Evolutionary conservation across 805 yeast species (phyloP), one percentile per base, ranked within the genome.

Genomic region (Groenewaldozyma tartarivorans): DNA sequence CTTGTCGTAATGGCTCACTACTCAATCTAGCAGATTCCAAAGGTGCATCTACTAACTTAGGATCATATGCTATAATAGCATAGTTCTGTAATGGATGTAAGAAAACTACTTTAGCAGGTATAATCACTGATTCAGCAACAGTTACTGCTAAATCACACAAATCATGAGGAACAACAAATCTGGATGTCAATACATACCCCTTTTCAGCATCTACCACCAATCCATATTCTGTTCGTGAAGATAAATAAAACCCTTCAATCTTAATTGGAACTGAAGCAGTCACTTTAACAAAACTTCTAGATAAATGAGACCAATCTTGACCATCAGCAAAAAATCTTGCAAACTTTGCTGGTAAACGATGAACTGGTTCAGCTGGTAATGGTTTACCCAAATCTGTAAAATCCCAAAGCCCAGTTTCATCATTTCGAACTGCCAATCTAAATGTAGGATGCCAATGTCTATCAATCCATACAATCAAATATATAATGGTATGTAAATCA

Each of bases 81-180:
- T 81, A 87, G 50, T 87, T 87, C 51, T 81, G 84, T 29, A 84
- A 75, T 26, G 96, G 96, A 56, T 87, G 96, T 53, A 85, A 64
- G 51, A 86, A 88, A 18, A 77, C 77, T 20, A 87, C 92, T 47
- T 76, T 69, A 1, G 81, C 96, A 0, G 94, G 85, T 11, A 87
- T 71, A 48, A 79, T 75, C 18, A 84, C 74, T 1, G 94, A 81
- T 48, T 88, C 95, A 3, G 96, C 95, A 55, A 88, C 75, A 2
- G 88, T 77, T 17, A 88, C 71, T 36, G 75, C 68, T 19, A 87
- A 69, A 58, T 88, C 95, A 49, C 79, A 69, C 50, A 80, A 60
- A 37, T 83, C 94, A 62, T 86, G 94, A 5, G 95, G 94, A 20
- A 87, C 84, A 41, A 74, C 68, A 44, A 77, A 69, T 45, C 96